phyloP scores from a whole-genome alignment of 192 early-diverging fungal genomes.

The Rhizophagus sp. region DNA sequence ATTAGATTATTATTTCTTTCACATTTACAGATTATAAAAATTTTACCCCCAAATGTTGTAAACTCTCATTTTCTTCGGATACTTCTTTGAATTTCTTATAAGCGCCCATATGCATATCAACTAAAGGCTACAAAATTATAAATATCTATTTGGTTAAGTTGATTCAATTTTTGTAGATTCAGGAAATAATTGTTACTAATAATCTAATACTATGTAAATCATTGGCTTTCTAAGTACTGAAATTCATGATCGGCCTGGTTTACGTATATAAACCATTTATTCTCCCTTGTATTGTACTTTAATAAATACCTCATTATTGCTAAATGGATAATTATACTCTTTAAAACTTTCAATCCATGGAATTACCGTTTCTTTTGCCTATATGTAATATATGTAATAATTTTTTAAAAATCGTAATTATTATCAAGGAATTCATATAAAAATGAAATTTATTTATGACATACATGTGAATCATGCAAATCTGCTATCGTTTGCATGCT shows the following conservation, averaged over 20 bases:
- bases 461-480: slow-evolving; percentile 37
- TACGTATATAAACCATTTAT: no score
- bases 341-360: slow-evolving; percentile 42
- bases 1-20: no score
- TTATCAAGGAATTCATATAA: neutral
- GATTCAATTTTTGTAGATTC: neutral
- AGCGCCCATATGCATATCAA: slow-evolving; percentile 45
- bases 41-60: slow-evolving; percentile 7
- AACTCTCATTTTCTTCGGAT: slow-evolving; percentile 37
- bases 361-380: slow-evolving; percentile 35
- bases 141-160: neutral
- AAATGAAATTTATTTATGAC: neutral
- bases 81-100: slow-evolving; percentile 45
- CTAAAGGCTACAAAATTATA: slow-evolving; percentile 25
- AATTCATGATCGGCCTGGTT: no score
- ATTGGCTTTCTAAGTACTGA: no score
- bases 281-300: neutral
- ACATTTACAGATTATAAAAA: neutral
- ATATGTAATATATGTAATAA: no score
- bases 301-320: slow-evolving; percentile 32
- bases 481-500: slow-evolving; percentile 43
- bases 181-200: no score
- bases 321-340: slow-evolving; percentile 38
- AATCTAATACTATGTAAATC: no score
- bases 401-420: neutral